These are phyloP conservation scores for Skeletonema marinoi DNA, from an alignment of 108 stramenopile genomes.

Conservation along the genomic window DNA sequence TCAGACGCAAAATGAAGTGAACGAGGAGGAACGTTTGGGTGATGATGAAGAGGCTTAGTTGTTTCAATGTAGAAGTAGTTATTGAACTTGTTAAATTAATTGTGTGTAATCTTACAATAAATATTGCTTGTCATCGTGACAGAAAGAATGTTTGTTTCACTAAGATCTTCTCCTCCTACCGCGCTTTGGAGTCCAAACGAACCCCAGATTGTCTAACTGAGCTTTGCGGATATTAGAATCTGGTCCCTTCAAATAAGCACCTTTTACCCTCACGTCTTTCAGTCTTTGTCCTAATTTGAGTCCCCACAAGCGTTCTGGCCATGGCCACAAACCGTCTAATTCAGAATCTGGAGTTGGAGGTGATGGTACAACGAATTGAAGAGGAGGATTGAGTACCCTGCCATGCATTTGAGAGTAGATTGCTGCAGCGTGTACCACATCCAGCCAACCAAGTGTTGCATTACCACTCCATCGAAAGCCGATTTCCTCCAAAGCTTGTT, in stretches of 20 bases:
- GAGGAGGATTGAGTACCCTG: constrained; percentile 67
- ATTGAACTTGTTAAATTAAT: not conserved
- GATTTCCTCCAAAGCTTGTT: constrained; percentile 58
- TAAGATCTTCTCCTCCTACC: constrained; percentile 50
- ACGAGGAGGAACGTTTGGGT: constrained; percentile 1
- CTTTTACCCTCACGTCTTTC: constrained; percentile 86
- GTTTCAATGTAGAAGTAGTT: not conserved
- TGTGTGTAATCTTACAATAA: not conserved
- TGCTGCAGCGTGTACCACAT: constrained; percentile 85
- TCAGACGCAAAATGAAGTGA: constrained; percentile 41
- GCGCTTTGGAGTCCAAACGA: constrained; percentile 80
- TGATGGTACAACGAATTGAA: constrained; percentile 65
- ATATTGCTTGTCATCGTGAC: not conserved
- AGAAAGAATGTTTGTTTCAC: not conserved
- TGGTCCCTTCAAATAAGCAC: constrained; percentile 80
- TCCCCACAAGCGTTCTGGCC: constrained; percentile 84
- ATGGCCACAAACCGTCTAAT: constrained; percentile 63
- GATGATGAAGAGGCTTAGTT: constrained; percentile 36
- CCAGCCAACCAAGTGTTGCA: constrained; percentile 71
- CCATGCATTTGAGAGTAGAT: constrained; percentile 82
- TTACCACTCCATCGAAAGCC: constrained; percentile 82
- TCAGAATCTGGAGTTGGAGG: constrained; percentile 39
- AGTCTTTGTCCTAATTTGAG: constrained; percentile 84
- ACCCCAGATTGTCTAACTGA: constrained; percentile 77
- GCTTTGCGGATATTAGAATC: constrained; percentile 75